Evolutionary conservation across 129 eudicot species (phyloP).

Genomic region (Centrapalus pauciflorus): DNA sequence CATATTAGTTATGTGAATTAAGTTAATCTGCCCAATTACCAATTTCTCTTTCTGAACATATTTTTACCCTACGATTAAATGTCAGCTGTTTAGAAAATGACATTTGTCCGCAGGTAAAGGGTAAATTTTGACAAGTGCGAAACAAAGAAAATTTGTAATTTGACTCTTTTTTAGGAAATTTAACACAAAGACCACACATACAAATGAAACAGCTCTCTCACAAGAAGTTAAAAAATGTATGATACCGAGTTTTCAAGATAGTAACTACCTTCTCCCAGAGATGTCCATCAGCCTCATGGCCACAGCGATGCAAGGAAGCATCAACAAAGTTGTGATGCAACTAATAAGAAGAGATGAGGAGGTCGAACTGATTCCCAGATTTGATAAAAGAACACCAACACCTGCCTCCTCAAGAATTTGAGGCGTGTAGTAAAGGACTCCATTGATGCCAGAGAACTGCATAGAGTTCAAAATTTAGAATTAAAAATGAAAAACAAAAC

Average conservation of each 20-base stretch:
- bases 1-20: too few species aligned
- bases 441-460: conserved; percentile 96
- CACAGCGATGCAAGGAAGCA: conserved; percentile 89
- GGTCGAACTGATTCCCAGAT: conserved; percentile 62
- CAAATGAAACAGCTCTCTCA: too few species aligned
- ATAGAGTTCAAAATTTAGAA: neutral
- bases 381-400: conserved; percentile 69
- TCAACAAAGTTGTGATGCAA: conserved; percentile 68
- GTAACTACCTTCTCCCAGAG: conserved; percentile 73
- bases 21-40: too few species aligned
- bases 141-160: too few species aligned
- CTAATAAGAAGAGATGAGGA: conserved; percentile 87
- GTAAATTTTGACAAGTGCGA: too few species aligned
- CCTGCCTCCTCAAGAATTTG: conserved; percentile 97
- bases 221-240: too few species aligned
- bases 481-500: neutral
- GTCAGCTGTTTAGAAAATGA: too few species aligned
- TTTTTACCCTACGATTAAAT: too few species aligned
- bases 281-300: conserved; percentile 97
- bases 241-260: neutral
- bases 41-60: too few species aligned
- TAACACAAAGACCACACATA: too few species aligned
- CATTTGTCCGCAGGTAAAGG: too few species aligned
- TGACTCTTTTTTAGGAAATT: too few species aligned
- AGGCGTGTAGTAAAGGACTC: conserved; percentile 96